These are phyloP conservation scores for Dictyostelium discoideum DNA, from an alignment of 78 protist species.

Conservation along the genomic window DNA sequence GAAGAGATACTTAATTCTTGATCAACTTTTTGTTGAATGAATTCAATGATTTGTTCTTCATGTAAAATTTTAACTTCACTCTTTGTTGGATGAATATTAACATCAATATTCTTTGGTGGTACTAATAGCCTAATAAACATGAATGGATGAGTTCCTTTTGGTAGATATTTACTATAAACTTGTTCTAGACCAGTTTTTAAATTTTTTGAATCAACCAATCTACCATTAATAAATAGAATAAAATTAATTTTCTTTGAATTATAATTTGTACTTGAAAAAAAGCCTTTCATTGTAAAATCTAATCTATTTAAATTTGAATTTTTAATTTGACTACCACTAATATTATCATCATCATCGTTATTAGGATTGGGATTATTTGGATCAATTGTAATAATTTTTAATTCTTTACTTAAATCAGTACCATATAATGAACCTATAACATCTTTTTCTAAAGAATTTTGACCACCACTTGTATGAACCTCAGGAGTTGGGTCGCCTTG, in stretches of 20 bases:
- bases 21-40: slow-evolving; percentile 56
- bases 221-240: slow-evolving; percentile 94
- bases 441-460: slow-evolving; percentile 33
- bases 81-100: slow-evolving; percentile 99
- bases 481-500: slow-evolving; percentile 71
- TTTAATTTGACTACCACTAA: too few species aligned
- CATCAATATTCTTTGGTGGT: slow-evolving; percentile 93
- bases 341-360: too few species aligned
- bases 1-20: slow-evolving; percentile 23
- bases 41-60: slow-evolving; percentile 67
- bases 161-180: slow-evolving; percentile 87
- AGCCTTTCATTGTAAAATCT: slow-evolving; percentile 62
- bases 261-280: slow-evolving; percentile 88
- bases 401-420: slow-evolving; percentile 76
- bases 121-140: slow-evolving; percentile 86
- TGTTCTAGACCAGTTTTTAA: slow-evolving; percentile 82
- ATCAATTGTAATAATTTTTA: slow-evolving; percentile 16
- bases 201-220: slow-evolving; percentile 92
- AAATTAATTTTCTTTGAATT: slow-evolving; percentile 59
- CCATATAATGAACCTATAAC: slow-evolving; percentile 77
- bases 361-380: neutral
- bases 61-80: slow-evolving; percentile 58
- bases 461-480: slow-evolving; percentile 48
- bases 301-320: neutral
- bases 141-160: slow-evolving; percentile 89